Conservation (phyloP, 352 stramenopile species). For the Elongisporangium senticosum region DNA sequence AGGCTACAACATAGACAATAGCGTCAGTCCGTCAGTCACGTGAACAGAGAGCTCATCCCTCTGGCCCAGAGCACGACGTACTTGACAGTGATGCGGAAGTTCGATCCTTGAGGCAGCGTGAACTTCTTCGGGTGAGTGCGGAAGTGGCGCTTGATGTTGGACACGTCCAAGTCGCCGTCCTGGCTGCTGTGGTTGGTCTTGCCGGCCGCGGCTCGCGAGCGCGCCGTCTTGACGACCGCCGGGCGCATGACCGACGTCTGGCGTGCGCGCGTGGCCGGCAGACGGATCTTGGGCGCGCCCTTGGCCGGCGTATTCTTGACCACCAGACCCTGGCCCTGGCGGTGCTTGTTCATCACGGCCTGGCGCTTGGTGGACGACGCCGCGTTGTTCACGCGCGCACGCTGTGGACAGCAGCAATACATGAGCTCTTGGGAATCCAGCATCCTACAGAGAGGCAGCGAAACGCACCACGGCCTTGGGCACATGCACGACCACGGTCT, state of each 20-base stretch:
- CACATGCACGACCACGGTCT: constrained; percentile 60
- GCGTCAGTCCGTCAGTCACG: constrained; percentile 6
- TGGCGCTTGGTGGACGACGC: constrained; percentile 58
- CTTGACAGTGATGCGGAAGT: constrained; percentile 80
- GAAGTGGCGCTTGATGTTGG: constrained; percentile 78
- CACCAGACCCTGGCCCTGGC: constrained; percentile 33
- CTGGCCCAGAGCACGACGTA: constrained; percentile 18
- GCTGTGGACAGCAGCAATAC: constrained; percentile 8
- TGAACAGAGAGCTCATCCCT: background rate
- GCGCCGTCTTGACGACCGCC: constrained; percentile 17
- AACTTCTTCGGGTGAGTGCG: constrained; percentile 77
- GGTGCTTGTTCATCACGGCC: constrained; percentile 67
- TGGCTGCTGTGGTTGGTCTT: constrained; percentile 19
- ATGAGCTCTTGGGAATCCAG: background rate
- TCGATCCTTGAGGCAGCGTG: constrained; percentile 68
- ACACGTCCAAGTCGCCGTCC: constrained; percentile 46
- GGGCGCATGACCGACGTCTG: constrained; percentile 35
- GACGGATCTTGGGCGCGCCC: constrained; percentile 16
- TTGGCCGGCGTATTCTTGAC: constrained; percentile 14
- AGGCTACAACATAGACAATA: constrained; percentile 29
- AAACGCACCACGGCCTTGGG: constrained; percentile 51
- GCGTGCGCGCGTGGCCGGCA: constrained; percentile 21
- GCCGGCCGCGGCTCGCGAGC: constrained; percentile 4
- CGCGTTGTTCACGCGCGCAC: constrained; percentile 33
- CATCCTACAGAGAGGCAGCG: background rate